Conservation (phyloP, 495 filamentous ascomycete species). For the Podospora pseudocomata region DNA sequence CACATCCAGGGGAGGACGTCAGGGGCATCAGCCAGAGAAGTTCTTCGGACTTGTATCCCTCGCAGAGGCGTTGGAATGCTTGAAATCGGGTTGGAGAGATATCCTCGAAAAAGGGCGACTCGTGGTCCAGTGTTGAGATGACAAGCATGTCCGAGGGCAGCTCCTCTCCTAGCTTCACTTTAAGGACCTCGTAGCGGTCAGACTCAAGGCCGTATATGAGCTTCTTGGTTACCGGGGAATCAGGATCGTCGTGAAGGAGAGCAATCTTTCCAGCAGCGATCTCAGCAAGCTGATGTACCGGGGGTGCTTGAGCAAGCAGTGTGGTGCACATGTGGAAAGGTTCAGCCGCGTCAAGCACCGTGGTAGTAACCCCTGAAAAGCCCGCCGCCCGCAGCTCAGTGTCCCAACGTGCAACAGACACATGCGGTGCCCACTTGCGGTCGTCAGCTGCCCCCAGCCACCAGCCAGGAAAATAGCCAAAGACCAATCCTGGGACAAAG, state of each 20-base stretch:
- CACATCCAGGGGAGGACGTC: conserved; percentile 27
- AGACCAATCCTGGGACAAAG: conserved; percentile 22
- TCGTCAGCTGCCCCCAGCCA: conserved; percentile 43
- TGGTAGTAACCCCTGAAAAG: conserved; percentile 46
- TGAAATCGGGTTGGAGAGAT: conserved; percentile 20
- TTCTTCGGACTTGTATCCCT: conserved; percentile 11
- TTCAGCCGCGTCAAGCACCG: conserved; percentile 21
- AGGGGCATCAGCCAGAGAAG: conserved; percentile 36
- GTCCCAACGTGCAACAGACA: conserved; percentile 37
- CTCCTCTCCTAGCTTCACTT: neutral
- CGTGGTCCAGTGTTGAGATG: conserved; percentile 35
- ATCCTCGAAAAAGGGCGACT: conserved; percentile 33
- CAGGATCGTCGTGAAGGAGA: conserved; percentile 6
- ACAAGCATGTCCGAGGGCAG: conserved; percentile 22
- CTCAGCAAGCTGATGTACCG: neutral
- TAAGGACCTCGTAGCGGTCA: neutral
- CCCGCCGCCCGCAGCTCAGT: conserved; percentile 34
- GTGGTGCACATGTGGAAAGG: conserved; percentile 11
- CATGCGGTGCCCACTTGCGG: conserved; percentile 30
- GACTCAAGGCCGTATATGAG: neutral
- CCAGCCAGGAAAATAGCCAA: conserved; percentile 37
- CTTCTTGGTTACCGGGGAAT: neutral
- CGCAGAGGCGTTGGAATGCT: conserved; percentile 24
- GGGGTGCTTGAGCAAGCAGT: conserved; percentile 13
- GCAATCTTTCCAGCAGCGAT: conserved; percentile 4